phyloP scores from a whole-genome alignment of 371 early-diverging fungal genomes.

The Zychaea mexicana region DNA sequence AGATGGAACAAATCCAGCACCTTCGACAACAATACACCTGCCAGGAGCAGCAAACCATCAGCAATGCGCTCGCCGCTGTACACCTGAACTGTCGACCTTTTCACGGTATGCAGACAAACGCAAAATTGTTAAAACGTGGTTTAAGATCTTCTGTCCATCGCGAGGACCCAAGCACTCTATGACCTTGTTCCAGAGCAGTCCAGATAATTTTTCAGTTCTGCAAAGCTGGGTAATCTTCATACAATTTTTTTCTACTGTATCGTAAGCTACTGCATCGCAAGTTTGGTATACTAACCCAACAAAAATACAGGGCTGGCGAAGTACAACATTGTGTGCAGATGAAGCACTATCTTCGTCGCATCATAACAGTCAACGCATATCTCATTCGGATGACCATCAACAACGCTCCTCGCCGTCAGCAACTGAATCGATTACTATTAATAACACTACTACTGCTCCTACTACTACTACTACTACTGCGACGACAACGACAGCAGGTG shows the following conservation, averaged over 20 bases:
- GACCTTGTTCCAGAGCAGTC: conserved; percentile 58
- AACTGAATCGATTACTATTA: background rate
- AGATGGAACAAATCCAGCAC: background rate
- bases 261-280: too few species aligned
- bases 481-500: conserved; percentile 9
- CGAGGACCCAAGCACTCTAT: conserved; percentile 53
- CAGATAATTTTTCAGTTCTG: conserved; percentile 51
- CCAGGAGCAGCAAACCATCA: conserved; percentile 3
- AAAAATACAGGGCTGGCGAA: conserved; percentile 58
- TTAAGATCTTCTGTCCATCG: conserved; percentile 57
- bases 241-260: too few species aligned
- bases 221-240: conserved; percentile 56
- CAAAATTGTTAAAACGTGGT: conserved; percentile 54
- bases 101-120: conserved; percentile 51
- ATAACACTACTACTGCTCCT: conserved; percentile 1
- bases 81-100: conserved; percentile 25
- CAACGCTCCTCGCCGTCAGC: conserved; percentile 1
- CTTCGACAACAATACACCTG: background rate
- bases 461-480: background rate
- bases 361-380: background rate
- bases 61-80: conserved; percentile 6
- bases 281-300: too few species aligned
- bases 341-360: conserved; percentile 16
- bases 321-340: conserved; percentile 54
- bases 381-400: conserved; percentile 5